phyloP scores from a whole-genome alignment of 78 protist species.

The Protostelium mycophagum region DNA sequence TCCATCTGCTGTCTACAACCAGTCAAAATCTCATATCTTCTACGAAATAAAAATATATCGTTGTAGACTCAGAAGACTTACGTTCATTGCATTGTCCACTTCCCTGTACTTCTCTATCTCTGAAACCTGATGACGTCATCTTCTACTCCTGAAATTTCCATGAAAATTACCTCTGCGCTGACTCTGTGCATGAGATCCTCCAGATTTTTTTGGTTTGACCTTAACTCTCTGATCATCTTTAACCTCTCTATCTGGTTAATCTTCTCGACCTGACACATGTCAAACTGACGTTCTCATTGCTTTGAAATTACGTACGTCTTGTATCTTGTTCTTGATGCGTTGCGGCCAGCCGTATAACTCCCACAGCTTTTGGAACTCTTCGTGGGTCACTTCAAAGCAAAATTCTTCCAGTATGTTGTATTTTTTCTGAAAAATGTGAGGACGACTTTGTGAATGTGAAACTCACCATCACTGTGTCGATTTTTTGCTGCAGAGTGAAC shows the following conservation, averaged over 20 bases:
- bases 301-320: not conserved
- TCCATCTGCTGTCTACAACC: not conserved
- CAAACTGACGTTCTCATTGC: too few relatives aligned
- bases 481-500: not conserved
- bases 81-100: not conserved
- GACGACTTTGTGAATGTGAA: not conserved
- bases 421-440: not conserved
- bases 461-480: not conserved
- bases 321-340: not conserved
- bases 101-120: not conserved
- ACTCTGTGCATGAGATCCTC: not conserved
- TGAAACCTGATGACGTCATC: not conserved
- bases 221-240: conserved; percentile 9
- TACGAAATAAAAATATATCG: too few relatives aligned
- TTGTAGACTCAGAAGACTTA: not conserved
- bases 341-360: conserved; percentile 7
- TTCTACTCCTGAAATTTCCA: not conserved
- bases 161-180: not conserved
- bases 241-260: conserved; percentile 6
- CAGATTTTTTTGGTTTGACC: conserved; percentile 3
- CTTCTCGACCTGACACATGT: too few relatives aligned
- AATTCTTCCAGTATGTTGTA: conserved; percentile 8
- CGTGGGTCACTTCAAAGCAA: not conserved
- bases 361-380: conserved; percentile 5
- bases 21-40: not conserved